Base-by-base conservation (phyloP, 805 yeast genomes). In the Kuraishia piskuri region DNA sequence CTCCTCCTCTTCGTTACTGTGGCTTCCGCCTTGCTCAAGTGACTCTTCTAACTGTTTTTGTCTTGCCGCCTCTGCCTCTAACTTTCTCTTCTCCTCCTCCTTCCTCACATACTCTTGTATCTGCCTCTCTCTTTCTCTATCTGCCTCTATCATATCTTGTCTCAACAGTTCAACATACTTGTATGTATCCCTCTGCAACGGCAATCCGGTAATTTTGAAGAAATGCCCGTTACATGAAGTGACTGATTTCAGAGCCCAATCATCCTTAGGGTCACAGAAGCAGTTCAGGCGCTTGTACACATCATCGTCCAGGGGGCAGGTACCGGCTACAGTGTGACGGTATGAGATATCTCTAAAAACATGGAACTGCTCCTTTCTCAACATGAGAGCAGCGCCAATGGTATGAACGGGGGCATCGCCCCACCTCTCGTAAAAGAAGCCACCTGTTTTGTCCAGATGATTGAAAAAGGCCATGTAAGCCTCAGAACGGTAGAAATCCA, bases 261-360 rank as follows among this genome's bases (percentile, higher is more conserved):
- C 94, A 2, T 78, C 77, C 17, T 69, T 65, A 50, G 87, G 87
- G 61, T 86, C 75, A 70, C 97, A 90, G 31, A 77, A 74, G 75
- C 97, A 90, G 62, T 75, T 81, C 57, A 82, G 78, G 46, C 72
- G 68, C 50, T 67, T 57, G 61, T 88, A 78, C 36, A 80, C 74
- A 7, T 67, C 69, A 53, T 77, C 77, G 61, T 86, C 84, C 54
- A 85, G 72, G 2, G 97, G 97, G 75, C 95, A 88, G 65, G 84
- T 79, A 58, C 78, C 75, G 72, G 84, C 88, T 22, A 95, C 96
- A 45, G 80, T 83, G 67, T 89, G 96, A 70, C 64, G 83, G 70
- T 90, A 89, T 36, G 95, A 90, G 52, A 89, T 80, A 61, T 88
- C 95, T 54, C 79, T 84, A 66, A 90, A 90, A 69, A 86, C 75